A percentile compares a stretch with the other conserved stretches of the same genome.
Conservation (phyloP, 2,329 filamentous ascomycete genomes). For the Atkinsonella texensis region DNA sequence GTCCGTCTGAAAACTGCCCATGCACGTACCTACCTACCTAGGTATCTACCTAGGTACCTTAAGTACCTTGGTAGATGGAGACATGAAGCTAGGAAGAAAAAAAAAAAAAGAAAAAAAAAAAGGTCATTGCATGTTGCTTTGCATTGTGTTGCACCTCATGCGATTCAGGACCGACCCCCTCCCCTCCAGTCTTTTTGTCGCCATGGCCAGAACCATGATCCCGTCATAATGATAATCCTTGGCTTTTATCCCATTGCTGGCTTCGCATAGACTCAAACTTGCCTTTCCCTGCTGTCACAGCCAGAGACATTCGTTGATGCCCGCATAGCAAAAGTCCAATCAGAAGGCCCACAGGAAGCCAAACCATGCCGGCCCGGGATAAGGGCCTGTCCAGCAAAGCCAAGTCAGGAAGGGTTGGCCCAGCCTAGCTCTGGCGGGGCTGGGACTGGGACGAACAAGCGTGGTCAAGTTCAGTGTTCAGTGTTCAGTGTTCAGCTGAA, state of each 20-base stretch:
- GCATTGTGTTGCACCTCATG: slow-evolving; percentile 2
- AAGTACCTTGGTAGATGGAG: too few relatives aligned
- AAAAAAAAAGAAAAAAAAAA: too few relatives aligned
- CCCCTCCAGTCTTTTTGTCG: not conserved
- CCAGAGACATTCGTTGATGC: not conserved
- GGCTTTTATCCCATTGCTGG: not conserved
- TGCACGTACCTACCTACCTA: too few relatives aligned
- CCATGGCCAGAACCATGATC: not conserved
- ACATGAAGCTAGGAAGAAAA: too few relatives aligned
- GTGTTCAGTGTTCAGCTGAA: too few relatives aligned
- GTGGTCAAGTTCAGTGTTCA: too few relatives aligned
- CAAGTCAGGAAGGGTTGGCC: slow-evolving; percentile 1
- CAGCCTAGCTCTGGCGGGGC: not conserved
- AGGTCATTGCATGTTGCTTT: not conserved
- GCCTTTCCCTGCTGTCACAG: not conserved
- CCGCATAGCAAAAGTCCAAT: not conserved
- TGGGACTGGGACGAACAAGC: too few relatives aligned
- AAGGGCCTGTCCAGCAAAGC: slow-evolving; percentile 2
- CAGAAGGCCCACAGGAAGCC: not conserved
- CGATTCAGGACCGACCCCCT: not conserved
- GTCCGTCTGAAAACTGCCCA: not conserved
- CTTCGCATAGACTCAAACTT: not conserved
- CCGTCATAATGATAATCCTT: too few relatives aligned
- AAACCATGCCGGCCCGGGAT: slow-evolving; percentile 1
- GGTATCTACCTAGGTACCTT: too few relatives aligned